Conservation (phyloP, 371 early-diverging fungal genomes). For the Rhizopus arrhizus region DNA sequence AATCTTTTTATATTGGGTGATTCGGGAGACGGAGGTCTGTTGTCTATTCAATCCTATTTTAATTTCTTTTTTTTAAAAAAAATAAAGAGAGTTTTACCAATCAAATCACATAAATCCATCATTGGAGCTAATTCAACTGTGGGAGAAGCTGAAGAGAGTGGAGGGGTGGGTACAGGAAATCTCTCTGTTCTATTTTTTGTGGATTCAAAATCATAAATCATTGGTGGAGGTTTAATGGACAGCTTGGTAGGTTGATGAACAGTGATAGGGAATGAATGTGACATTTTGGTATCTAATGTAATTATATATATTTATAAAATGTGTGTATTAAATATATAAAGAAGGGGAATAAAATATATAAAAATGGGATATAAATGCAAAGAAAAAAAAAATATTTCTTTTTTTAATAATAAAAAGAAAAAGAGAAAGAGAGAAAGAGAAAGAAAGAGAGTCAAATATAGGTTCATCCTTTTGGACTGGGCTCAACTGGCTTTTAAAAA, state of each 20-base stretch:
- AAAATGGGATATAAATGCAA: not conserved
- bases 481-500: conserved; percentile 26
- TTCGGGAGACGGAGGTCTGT: conserved; percentile 33
- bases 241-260: not conserved
- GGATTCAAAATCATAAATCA: not conserved
- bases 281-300: too few relatives aligned
- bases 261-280: conserved; percentile 1
- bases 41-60: conserved; percentile 13
- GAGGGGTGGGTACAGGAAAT: conserved; percentile 16
- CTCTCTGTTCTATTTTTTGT: not conserved
- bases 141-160: conserved; percentile 21
- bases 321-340: too few relatives aligned
- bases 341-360: not conserved
- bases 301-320: too few relatives aligned
- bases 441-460: conserved; percentile 3
- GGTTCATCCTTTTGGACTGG: conserved; percentile 27
- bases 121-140: conserved; percentile 34
- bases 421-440: not conserved
- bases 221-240: conserved; percentile 4
- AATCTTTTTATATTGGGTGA: conserved; percentile 26
- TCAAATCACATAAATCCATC: conserved; percentile 19
- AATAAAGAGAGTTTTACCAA: conserved; percentile 3
- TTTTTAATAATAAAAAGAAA: not conserved
- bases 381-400: not conserved
- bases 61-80: conserved; percentile 3